These are phyloP conservation scores for Cytospora paraplurivora DNA, from an alignment of 2,329 filamentous ascomycete species.

Conservation along the genomic window DNA sequence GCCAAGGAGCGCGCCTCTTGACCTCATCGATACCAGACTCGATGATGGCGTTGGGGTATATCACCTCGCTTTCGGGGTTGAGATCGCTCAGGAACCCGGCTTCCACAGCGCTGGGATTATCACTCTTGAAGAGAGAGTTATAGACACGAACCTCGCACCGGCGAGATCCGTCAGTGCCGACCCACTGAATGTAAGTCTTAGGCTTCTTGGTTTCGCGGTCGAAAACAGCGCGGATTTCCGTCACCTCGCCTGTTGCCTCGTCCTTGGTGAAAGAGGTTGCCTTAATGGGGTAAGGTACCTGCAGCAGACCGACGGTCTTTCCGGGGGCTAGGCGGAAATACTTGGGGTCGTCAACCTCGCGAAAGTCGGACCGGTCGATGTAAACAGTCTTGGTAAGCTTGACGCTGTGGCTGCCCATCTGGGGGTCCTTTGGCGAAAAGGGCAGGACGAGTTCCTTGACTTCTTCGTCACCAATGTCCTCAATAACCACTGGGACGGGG, in stretches of 20 bases:
- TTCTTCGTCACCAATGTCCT: conserved; percentile 72
- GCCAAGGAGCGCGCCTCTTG: conserved; percentile 73
- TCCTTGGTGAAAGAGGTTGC: conserved; percentile 66
- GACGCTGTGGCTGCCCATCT: conserved; percentile 40
- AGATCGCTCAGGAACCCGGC: conserved; percentile 84
- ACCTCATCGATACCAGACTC: conserved; percentile 85
- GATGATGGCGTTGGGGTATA: conserved; percentile 77
- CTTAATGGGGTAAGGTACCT: conserved; percentile 65
- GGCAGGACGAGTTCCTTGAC: conserved; percentile 65
- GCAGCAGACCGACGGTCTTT: conserved; percentile 67
- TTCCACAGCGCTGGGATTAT: conserved; percentile 75
- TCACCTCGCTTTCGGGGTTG: conserved; percentile 78
- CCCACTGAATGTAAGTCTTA: conserved; percentile 64
- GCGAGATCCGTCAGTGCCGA: conserved; percentile 38
- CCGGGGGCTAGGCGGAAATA: conserved; percentile 73
- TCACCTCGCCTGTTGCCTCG: conserved; percentile 47
- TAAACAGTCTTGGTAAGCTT: conserved; percentile 65
- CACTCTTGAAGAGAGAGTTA: conserved; percentile 57
- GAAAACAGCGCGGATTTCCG: conserved; percentile 33
- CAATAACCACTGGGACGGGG: conserved; percentile 79
- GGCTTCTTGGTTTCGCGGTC: conserved; percentile 36
- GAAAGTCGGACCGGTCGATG: conserved; percentile 71
- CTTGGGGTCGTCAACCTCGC: conserved; percentile 64
- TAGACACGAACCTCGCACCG: conserved; percentile 28
- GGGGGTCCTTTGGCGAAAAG: conserved; percentile 51